Evolutionary conservation across 371 early-diverging fungal genomes (phyloP), one percentile per base, ranked within the genome.

Genomic region (Actinomucor elegans): DNA sequence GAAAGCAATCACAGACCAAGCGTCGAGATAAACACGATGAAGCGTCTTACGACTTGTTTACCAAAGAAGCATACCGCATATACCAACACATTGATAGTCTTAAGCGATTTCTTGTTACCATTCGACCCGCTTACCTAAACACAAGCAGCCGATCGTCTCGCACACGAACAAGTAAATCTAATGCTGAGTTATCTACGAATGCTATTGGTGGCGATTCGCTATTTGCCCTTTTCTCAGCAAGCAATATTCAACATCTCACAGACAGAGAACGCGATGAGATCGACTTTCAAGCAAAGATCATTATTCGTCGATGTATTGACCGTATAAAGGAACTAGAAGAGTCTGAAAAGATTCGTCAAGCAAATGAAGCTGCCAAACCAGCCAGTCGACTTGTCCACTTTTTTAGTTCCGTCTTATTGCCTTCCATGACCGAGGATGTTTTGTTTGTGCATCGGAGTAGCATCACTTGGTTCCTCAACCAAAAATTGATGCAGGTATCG

Each of bases 201-300:
- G 41, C 26, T 10, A 44, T 15, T 12, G 18, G 37, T 10, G 27
- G 34, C 5, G 52, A 55, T 3, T 71, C 71, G 0, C 48, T 77
- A 3, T 77, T 77, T 51, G 44, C 67, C 1, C 21, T 71, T 11
- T 73, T 77, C 43, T 64, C 73, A n/a, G 49, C 49, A 11, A 29
- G 61, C 23, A 49, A 49, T 14, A 62, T 69, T 20, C 47, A 59
- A 11, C 54, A 54, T 18, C 49, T 82, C 15, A 78, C 75, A 1
- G 79, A 82, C 37, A 56, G 59, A 34, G 75, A 83, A 51, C 69
- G 83, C 20, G 83, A 83, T 43, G 80, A 83, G 34, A 83, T 83
- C 35, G 83, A 83, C 56, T 72, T 76, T 35, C 83, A 83, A 55
- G 75, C 83, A 20, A 83, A 80, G 37, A 49, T 72, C 5, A 73